Evolutionary conservation across 768 basidiomycete genomes (phyloP).

Genomic region (Russula foetens): DNA sequence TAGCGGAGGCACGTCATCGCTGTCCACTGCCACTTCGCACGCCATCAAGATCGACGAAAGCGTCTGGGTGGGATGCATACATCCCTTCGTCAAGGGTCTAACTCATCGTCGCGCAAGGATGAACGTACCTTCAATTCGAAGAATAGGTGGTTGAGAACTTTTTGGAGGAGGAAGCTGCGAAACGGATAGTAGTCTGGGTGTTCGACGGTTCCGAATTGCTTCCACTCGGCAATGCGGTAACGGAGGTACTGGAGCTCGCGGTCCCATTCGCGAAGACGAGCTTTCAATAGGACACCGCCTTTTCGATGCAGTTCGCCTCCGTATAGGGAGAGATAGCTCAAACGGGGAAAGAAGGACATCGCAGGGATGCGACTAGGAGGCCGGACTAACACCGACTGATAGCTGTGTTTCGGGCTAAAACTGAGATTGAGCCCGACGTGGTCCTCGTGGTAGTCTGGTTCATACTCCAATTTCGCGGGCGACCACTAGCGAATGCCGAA

Average conservation of each 20-base stretch:
- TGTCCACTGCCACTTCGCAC: slow-evolving; percentile 14
- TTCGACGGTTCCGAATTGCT: slow-evolving; percentile 11
- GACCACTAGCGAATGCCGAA: background rate
- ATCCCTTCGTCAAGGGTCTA: background rate
- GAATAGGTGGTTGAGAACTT: slow-evolving; percentile 10
- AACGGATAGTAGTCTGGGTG: slow-evolving; percentile 15
- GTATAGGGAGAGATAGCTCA: slow-evolving; percentile 2
- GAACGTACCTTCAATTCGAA: slow-evolving; percentile 18
- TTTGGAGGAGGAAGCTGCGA: slow-evolving; percentile 13
- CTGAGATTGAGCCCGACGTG: background rate
- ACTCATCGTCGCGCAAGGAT: background rate
- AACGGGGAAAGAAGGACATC: slow-evolving; percentile 10
- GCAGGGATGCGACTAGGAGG: background rate
- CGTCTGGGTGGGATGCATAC: background rate
- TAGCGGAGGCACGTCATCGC: slow-evolving; percentile 11
- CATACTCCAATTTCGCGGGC: background rate
- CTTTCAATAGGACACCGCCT: slow-evolving; percentile 11
- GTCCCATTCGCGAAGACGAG: slow-evolving; percentile 19
- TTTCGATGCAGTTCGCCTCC: slow-evolving; percentile 17
- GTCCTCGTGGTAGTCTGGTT: background rate
- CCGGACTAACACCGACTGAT: background rate
- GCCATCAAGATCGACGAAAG: slow-evolving; percentile 15
- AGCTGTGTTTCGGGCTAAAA: background rate
- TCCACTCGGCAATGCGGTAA: slow-evolving; percentile 20
- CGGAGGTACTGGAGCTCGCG: slow-evolving; percentile 20